Evolutionary conservation across 805 yeast genomes (phyloP).

Genomic region (Yamadazyma endophytica): DNA sequence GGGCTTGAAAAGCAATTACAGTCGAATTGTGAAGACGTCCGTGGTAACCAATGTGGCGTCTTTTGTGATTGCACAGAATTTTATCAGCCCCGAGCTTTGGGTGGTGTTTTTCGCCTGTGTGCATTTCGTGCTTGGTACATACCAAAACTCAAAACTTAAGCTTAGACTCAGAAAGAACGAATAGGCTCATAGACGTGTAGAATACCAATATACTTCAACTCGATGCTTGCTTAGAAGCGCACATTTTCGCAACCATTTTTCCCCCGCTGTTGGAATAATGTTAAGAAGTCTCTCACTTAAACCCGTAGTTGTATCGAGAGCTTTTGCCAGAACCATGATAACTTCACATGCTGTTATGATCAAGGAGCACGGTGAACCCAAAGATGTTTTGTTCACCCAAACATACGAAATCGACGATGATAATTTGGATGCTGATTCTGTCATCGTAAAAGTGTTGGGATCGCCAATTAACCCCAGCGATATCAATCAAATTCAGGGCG

Average conservation of each 20-base stretch:
- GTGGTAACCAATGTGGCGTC: conserved; percentile 52
- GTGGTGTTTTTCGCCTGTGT: conserved; percentile 57
- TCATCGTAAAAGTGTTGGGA: conserved; percentile 34
- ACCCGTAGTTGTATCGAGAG: no score
- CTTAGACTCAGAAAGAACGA: no score
- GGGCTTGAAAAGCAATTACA: conserved; percentile 41
- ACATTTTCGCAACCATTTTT: no score
- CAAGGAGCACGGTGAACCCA: conserved; percentile 64
- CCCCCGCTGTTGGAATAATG: no score
- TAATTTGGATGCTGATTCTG: conserved; percentile 32
- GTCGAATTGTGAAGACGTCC: conserved; percentile 47
- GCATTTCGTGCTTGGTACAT: conserved; percentile 58
- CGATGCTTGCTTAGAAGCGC: no score
- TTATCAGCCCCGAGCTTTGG: conserved; percentile 57
- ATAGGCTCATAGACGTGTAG: no score
- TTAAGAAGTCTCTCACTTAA: no score
- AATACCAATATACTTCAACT: no score
- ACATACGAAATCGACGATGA: conserved; percentile 46
- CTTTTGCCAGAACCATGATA: conserved; percentile 39
- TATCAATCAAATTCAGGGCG: conserved; percentile 45
- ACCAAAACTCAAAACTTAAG: conserved; percentile 51
- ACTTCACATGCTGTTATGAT: conserved; percentile 67
- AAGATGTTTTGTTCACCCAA: conserved; percentile 50
- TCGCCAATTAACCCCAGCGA: conserved; percentile 44
- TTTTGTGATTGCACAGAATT: conserved; percentile 53